These are phyloP conservation scores for Globisporangium echinulatum DNA, from an alignment of 352 stramenopile species.

Conservation along the genomic window DNA sequence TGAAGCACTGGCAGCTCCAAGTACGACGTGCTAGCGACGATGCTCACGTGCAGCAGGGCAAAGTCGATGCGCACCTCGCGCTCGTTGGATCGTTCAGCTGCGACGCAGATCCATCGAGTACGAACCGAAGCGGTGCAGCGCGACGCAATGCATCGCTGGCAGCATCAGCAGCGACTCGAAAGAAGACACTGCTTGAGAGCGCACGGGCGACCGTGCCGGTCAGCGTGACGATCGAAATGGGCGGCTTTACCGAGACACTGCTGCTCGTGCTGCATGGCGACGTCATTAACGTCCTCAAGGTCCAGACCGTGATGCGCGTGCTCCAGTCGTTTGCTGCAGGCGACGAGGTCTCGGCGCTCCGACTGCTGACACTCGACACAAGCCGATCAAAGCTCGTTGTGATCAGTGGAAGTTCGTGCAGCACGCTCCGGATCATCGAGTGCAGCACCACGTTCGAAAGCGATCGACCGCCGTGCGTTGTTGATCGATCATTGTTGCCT, in stretches of 20 bases:
- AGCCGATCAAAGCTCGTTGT: slow-evolving; percentile 5
- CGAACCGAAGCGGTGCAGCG: neutral
- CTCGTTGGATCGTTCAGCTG: slow-evolving; percentile 24
- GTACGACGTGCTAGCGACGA: neutral
- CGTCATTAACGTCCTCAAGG: slow-evolving; percentile 62
- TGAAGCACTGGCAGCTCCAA: slow-evolving; percentile 38
- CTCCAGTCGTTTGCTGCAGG: slow-evolving; percentile 12
- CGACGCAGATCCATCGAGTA: neutral
- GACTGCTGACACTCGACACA: slow-evolving; percentile 8
- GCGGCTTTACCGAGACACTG: slow-evolving; percentile 37
- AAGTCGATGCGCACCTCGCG: slow-evolving; percentile 14
- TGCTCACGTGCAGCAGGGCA: neutral
- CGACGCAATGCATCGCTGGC: neutral
- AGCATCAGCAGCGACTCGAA: slow-evolving; percentile 7
- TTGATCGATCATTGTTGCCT: neutral
- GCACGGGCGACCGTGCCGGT: slow-evolving; percentile 16
- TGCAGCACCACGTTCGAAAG: neutral
- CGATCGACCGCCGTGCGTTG: too few relatives aligned
- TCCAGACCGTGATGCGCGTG: slow-evolving; percentile 37
- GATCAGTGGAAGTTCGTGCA: slow-evolving; percentile 7
- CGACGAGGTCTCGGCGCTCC: slow-evolving; percentile 19
- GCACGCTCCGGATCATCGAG: slow-evolving; percentile 4
- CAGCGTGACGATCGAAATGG: slow-evolving; percentile 49
- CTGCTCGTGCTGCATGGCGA: slow-evolving; percentile 44
- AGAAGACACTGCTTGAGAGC: slow-evolving; percentile 15